Evolutionary conservation across 2,329 filamentous ascomycete genomes (phyloP), one percentile per base, ranked within the genome.

Genomic region (Pseudocercospora fuligena): DNA sequence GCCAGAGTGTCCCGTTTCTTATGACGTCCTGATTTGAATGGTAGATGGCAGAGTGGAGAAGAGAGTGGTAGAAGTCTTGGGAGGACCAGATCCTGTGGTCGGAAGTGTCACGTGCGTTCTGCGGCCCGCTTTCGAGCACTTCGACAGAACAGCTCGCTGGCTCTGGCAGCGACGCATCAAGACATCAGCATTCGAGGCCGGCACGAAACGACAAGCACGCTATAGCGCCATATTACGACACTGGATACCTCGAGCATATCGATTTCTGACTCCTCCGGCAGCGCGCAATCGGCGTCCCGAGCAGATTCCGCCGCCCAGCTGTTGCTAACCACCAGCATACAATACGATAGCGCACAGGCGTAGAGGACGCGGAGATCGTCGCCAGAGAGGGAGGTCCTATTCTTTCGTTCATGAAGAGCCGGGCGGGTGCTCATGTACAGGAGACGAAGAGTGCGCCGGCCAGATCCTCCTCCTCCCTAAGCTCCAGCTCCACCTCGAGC

Each of bases 381-480:
- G 51, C 46, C 36, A 49, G 59, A 40, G 57, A 58, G 33, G 27
- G 64, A 63, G 67, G 64, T 46, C 27, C 29, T 61, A 65, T 65
- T 65, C 69, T 67, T 70, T 74, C 71, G 73, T 78, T 75, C 73
- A 78, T 78, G 76, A 70, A 67, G 69, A 69, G 70, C 64, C 69
- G 69, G 69, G 68, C 66, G 74, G 76, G 75, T 74, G 80, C 80
- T 76, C 80, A 84, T 84, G 82, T 82, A 80, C 77, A 80, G 78
- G 79, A 80, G 78, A 82, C 80, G 80, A 82, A 81, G 79, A 78
- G 75, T 77, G 74, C 80, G 80, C 75, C 76, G 78, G 75, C 79
- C 77, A 80, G 76, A 78, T 77, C 79, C 76, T 73, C 77, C 78
- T 73, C 80, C 79, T 69, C 80, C 79, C 74, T 81, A 77, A 80